A percentile compares a stretch with the other conserved stretches of the same genome.
phyloP scores from a whole-genome alignment of 371 early-diverging fungal genomes.

The Actinomortierella ambigua region DNA sequence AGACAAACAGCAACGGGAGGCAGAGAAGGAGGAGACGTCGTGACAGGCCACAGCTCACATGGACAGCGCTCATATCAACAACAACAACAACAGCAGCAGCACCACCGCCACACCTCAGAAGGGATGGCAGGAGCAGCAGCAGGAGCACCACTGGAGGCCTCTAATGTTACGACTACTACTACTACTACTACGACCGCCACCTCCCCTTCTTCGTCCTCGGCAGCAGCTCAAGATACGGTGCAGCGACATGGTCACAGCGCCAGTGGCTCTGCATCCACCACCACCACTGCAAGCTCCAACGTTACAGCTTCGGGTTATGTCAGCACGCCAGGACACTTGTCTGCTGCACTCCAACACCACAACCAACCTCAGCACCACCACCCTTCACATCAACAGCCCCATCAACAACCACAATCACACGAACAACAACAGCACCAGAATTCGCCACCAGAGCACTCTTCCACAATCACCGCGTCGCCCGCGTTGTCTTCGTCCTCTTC shows the following conservation, averaged over 20 bases:
- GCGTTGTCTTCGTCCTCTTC: too few species aligned
- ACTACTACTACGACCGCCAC: too few species aligned
- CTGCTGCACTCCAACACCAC: too few species aligned
- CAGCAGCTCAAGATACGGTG: neutral
- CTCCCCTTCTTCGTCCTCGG: too few species aligned
- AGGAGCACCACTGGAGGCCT: too few species aligned
- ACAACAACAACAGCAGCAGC: slow-evolving; percentile 9
- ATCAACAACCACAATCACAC: slow-evolving; percentile 3
- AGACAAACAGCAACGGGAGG: slow-evolving; percentile 1
- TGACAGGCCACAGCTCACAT: slow-evolving; percentile 19
- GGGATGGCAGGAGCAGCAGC: slow-evolving; percentile 1
- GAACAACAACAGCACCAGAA: slow-evolving; percentile 1
- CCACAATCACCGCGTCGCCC: too few species aligned
- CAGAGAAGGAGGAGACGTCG: slow-evolving; percentile 23
- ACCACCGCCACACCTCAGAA: slow-evolving; percentile 7
- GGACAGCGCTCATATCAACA: slow-evolving; percentile 8
- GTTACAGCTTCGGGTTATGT: neutral
- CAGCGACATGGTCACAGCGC: slow-evolving; percentile 7
- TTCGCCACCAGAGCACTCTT: too few species aligned
- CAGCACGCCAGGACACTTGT: too few species aligned
- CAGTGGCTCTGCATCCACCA: neutral
- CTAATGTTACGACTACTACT: too few species aligned
- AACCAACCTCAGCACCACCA: too few species aligned
- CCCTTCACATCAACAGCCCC: neutral
- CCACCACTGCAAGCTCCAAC: neutral